Percentiles rank a stretch among this genome's conserved stretches.
phyloP scores from a whole-genome alignment of 2,329 filamentous ascomycete genomes.

The Zasmidium angulare region DNA sequence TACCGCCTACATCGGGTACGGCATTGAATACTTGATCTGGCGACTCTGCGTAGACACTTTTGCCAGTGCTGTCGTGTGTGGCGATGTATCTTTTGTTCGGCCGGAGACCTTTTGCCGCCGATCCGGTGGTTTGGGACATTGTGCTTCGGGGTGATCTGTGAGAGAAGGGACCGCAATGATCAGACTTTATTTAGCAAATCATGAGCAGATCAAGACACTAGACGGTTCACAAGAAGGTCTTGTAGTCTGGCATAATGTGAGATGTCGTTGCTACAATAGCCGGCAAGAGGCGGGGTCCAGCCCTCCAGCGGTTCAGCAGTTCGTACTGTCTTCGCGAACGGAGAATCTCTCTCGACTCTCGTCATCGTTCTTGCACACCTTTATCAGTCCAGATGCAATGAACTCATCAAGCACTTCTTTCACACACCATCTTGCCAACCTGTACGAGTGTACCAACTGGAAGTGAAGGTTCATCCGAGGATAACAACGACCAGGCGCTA shows the following conservation, averaged over 20 bases:
- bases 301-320: background rate
- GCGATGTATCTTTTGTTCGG: conserved; percentile 27
- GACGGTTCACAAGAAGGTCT: too few relatives aligned
- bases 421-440: background rate
- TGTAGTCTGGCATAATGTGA: too few relatives aligned
- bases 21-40: conserved; percentile 19
- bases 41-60: conserved; percentile 21
- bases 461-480: background rate
- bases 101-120: conserved; percentile 12
- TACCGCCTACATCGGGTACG: conserved; percentile 9
- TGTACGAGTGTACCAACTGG: background rate
- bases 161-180: too few relatives aligned
- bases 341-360: background rate
- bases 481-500: background rate
- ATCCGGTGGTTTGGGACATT: conserved; percentile 13
- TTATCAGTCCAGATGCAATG: background rate
- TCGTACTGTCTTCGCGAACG: background rate
- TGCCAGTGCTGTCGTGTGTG: conserved; percentile 21
- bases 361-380: background rate
- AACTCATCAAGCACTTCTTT: background rate
- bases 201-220: too few relatives aligned
- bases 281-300: background rate
- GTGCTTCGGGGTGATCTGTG: background rate
- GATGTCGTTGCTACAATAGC: too few relatives aligned
- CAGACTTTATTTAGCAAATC: too few relatives aligned